These are phyloP conservation scores for Colletotrichum euphorbiae DNA, from an alignment of 2,329 filamentous ascomycete species.

Conservation along the genomic window DNA sequence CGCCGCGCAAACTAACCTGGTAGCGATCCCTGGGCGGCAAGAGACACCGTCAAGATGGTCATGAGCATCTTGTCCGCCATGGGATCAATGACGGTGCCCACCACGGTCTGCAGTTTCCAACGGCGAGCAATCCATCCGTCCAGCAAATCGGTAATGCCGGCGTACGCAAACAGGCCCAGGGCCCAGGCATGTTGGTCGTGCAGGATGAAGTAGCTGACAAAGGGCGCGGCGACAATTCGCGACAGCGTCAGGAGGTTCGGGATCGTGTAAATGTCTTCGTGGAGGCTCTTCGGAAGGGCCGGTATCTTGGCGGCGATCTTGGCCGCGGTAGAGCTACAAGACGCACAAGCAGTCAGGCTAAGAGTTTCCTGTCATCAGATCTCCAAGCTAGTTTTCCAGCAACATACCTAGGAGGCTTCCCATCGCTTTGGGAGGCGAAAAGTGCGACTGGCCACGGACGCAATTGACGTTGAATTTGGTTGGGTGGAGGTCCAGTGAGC, in stretches of 20 bases:
- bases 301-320: constrained; percentile 29
- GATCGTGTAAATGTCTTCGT: constrained; percentile 97
- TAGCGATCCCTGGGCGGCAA: constrained; percentile 85
- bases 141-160: constrained; percentile 89
- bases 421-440: constrained; percentile 15
- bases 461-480: neutral
- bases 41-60: constrained; percentile 88
- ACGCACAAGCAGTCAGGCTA: neutral
- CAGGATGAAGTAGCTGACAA: constrained; percentile 89
- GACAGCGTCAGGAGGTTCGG: constrained; percentile 93
- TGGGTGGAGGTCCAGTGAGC: neutral
- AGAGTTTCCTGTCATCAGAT: neutral
- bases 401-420: constrained; percentile 13
- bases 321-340: neutral
- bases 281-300: constrained; percentile 47
- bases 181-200: constrained; percentile 84
- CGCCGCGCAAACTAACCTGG: constrained; percentile 69
- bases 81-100: constrained; percentile 93
- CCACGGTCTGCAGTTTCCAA: constrained; percentile 91
- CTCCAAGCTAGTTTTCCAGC: neutral
- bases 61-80: constrained; percentile 98
- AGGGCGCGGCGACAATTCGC: constrained; percentile 83
- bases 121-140: constrained; percentile 93
- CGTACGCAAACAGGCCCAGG: constrained; percentile 89
- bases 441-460: constrained; percentile 4